Percentiles rank a stretch among this genome's conserved stretches.
phyloP scores from a whole-genome alignment of 176 grass and related monocot species.

The Oryza australiensis region DNA sequence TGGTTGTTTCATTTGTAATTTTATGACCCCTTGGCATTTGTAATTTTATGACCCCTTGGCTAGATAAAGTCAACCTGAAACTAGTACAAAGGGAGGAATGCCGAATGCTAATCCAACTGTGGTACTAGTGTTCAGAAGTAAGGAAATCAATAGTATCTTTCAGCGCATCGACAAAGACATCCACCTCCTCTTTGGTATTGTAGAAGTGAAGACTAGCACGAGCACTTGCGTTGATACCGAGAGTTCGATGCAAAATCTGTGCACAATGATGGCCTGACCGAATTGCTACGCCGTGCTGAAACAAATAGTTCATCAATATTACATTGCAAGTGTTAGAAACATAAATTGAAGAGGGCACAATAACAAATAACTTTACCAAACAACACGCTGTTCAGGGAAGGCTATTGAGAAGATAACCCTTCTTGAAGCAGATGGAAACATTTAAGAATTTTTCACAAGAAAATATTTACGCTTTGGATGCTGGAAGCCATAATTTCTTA shows the following conservation, averaged over 20 bases:
- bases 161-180: slow-evolving; percentile 66
- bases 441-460: background rate
- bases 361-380: background rate
- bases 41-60: slow-evolving; percentile 1
- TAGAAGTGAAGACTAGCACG: slow-evolving; percentile 94
- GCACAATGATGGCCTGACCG: slow-evolving; percentile 95
- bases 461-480: background rate
- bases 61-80: background rate
- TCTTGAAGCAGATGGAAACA: background rate
- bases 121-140: slow-evolving; percentile 37
- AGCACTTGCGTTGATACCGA: slow-evolving; percentile 76
- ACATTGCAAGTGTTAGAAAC: background rate
- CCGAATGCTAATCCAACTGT: background rate
- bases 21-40: background rate
- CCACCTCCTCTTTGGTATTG: slow-evolving; percentile 89
- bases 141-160: slow-evolving; percentile 73
- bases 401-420: background rate
- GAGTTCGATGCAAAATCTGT: slow-evolving; percentile 69
- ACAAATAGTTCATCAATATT: slow-evolving; percentile 37
- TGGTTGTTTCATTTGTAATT: background rate
- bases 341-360: slow-evolving; percentile 3
- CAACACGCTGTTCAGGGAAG: background rate
- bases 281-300: slow-evolving; percentile 84
- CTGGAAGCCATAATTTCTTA: background rate
- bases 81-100: background rate